These are phyloP conservation scores for Flaveria bidentis DNA, from an alignment of 129 eudicot species.

Conservation along the genomic window DNA sequence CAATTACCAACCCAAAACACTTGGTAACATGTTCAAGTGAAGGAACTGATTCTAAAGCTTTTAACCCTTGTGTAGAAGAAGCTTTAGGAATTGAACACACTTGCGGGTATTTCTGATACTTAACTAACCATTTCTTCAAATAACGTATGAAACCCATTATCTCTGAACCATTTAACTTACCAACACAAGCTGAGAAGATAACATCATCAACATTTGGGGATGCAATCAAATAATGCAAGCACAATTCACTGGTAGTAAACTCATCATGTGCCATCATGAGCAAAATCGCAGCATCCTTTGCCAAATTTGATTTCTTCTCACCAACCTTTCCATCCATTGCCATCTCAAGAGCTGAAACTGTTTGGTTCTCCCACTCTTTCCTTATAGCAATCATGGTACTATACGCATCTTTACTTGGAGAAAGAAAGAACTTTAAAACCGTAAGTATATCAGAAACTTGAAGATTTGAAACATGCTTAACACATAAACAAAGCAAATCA, in stretches of 20 bases:
- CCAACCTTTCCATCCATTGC: slow-evolving; percentile 37
- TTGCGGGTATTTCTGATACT: slow-evolving; percentile 76
- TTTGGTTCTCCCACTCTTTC: slow-evolving; percentile 72
- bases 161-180: slow-evolving; percentile 67
- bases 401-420: slow-evolving; percentile 46
- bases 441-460: slow-evolving; percentile 48
- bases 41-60: slow-evolving; percentile 65
- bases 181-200: slow-evolving; percentile 60
- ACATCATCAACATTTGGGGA: slow-evolving; percentile 68
- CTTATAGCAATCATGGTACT: slow-evolving; percentile 50
- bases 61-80: slow-evolving; percentile 40
- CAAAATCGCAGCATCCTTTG: slow-evolving; percentile 63
- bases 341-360: slow-evolving; percentile 51
- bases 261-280: slow-evolving; percentile 77
- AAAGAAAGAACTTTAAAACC: slow-evolving; percentile 66
- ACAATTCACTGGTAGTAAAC: slow-evolving; percentile 57
- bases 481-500: slow-evolving; percentile 60
- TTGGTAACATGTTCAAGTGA: slow-evolving; percentile 53
- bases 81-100: slow-evolving; percentile 50
- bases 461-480: slow-evolving; percentile 57
- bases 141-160: slow-evolving; percentile 60
- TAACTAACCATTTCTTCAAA: slow-evolving; percentile 71
- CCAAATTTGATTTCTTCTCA: slow-evolving; percentile 34
- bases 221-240: slow-evolving; percentile 71
- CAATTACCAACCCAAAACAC: slow-evolving; percentile 70